phyloP scores from a whole-genome alignment of 2,329 filamentous ascomycete genomes.

The Immersiporthe knoxdaviesiana region DNA sequence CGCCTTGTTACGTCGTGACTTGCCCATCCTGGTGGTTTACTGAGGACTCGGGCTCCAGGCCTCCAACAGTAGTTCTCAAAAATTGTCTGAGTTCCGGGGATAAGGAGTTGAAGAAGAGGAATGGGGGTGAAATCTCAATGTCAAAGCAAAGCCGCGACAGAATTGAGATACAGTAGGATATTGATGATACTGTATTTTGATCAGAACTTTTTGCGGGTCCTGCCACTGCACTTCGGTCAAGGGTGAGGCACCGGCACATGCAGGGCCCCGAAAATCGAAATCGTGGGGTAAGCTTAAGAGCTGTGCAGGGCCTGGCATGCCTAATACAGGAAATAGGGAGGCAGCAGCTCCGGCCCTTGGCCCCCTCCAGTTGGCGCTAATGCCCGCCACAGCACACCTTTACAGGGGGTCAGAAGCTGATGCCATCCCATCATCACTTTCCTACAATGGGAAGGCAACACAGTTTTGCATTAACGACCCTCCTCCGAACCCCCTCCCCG shows the following conservation, averaged over 20 bases:
- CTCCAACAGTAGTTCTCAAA: neutral
- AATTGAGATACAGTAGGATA: neutral
- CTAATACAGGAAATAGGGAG: neutral
- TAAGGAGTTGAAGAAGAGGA: neutral
- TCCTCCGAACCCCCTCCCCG: neutral
- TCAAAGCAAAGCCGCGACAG: neutral
- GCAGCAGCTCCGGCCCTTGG: neutral
- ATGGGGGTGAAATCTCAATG: neutral
- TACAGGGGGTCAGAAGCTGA: neutral
- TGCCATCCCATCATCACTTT: neutral
- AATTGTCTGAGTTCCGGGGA: no score
- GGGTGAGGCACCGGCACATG: neutral
- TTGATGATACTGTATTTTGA: constrained; percentile 6
- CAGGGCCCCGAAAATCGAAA: neutral
- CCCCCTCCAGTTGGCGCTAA: neutral
- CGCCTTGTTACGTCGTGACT: constrained; percentile 59
- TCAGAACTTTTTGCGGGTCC: constrained; percentile 18
- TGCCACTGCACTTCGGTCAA: neutral
- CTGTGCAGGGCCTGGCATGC: neutral
- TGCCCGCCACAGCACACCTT: neutral
- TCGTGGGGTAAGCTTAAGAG: constrained; percentile 6
- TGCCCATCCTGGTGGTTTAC: constrained; percentile 53
- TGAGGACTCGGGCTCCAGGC: neutral
- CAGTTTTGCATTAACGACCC: neutral
- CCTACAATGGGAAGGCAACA: neutral